phyloP scores from a whole-genome alignment of 768 basidiomycete species.

The Tulasnella sp. region DNA sequence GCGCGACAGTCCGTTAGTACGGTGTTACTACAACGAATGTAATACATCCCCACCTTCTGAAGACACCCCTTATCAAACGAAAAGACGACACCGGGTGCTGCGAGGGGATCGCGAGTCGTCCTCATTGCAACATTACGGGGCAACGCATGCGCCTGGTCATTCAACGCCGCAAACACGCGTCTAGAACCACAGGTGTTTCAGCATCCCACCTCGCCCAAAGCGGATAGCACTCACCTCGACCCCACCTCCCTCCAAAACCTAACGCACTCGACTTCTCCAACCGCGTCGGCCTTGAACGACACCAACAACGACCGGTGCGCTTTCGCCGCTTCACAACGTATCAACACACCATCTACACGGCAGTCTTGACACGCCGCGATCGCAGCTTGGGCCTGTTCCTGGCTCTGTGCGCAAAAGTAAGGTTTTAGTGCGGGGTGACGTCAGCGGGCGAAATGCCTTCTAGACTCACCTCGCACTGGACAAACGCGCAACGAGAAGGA shows the following conservation, averaged over 20 bases:
- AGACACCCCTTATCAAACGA: background rate
- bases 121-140: background rate
- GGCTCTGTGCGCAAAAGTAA: slow-evolving; percentile 5
- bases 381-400: slow-evolving; percentile 18
- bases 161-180: slow-evolving; percentile 14
- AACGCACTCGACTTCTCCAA: background rate
- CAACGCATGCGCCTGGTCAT: background rate
- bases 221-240: background rate
- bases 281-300: slow-evolving; percentile 36
- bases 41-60: background rate
- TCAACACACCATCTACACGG: slow-evolving; percentile 49
- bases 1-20: background rate
- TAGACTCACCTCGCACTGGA: slow-evolving; percentile 61
- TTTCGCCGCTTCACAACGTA: slow-evolving; percentile 69
- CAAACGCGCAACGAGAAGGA: slow-evolving; percentile 63
- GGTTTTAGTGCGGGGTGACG: background rate
- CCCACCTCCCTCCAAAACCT: background rate
- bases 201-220: background rate
- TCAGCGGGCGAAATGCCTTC: background rate
- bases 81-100: slow-evolving; percentile 13
- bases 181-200: slow-evolving; percentile 8
- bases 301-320: slow-evolving; percentile 62
- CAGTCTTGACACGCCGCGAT: slow-evolving; percentile 29
- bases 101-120: slow-evolving; percentile 16
- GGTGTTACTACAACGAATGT: background rate